Evolutionary conservation across 352 stramenopile genomes (phyloP).

Genomic region (Plasmopara muralis): DNA sequence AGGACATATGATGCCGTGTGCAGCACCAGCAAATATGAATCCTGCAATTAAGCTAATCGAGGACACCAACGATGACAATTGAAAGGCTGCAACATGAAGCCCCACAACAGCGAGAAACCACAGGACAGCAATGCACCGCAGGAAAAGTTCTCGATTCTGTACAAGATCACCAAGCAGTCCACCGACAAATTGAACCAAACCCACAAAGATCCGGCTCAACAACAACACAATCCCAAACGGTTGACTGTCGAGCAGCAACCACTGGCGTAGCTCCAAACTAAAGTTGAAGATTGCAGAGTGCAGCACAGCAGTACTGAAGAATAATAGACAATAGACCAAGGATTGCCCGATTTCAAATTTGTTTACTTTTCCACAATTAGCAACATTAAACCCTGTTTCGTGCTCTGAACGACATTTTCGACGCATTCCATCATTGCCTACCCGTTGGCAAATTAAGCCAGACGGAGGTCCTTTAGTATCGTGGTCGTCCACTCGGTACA

Average conservation of each 20-base stretch:
- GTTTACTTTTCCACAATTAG: no score
- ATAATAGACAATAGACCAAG: conserved; percentile 42
- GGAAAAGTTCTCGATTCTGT: conserved; percentile 36
- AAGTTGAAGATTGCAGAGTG: conserved; percentile 64
- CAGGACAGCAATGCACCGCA: conserved; percentile 32
- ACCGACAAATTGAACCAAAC: conserved; percentile 43
- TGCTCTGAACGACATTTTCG: no score
- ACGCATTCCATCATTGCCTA: no score
- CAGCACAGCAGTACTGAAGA: conserved; percentile 46
- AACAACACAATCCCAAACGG: conserved; percentile 55
- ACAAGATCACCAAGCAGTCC: conserved; percentile 43
- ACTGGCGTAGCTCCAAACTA: conserved; percentile 37
- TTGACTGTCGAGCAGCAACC: conserved; percentile 38
- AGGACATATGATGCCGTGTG: conserved; percentile 39
- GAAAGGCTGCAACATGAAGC: conserved; percentile 35
- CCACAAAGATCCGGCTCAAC: conserved; percentile 46
- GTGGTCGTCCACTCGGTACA: no score
- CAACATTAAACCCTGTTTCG: no score
- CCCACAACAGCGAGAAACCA: conserved; percentile 44
- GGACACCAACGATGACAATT: conserved; percentile 21
- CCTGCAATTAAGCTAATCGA: conserved; percentile 29
- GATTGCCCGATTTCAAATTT: not conserved
- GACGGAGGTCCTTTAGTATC: no score
- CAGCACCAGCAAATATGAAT: conserved; percentile 26
- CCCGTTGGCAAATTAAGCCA: no score